phyloP scores from a whole-genome alignment of 805 yeast species.

The Kodamaea laetipori region DNA sequence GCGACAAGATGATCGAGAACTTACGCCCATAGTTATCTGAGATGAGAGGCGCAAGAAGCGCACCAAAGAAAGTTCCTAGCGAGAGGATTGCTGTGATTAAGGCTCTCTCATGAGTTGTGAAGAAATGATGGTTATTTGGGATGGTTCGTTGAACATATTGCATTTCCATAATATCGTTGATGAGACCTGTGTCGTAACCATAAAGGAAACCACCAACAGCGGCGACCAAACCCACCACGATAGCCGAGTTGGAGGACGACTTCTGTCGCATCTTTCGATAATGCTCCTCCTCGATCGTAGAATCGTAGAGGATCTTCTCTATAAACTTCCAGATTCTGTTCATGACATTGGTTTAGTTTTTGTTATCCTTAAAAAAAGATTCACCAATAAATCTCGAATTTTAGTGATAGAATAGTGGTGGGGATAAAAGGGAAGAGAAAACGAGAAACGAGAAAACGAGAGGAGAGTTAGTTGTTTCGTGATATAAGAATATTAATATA shows the following conservation, averaged over 20 bases:
- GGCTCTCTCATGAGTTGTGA: conserved; percentile 66
- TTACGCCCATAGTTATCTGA: conserved; percentile 78
- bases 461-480: too few relatives aligned
- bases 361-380: too few relatives aligned
- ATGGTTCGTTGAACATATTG: conserved; percentile 58
- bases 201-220: conserved; percentile 90
- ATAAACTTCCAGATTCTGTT: conserved; percentile 15
- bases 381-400: too few relatives aligned
- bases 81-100: conserved; percentile 78
- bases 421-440: too few relatives aligned
- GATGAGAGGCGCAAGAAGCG: conserved; percentile 50
- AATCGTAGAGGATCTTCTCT: conserved; percentile 35
- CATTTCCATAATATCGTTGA: conserved; percentile 81
- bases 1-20: conserved; percentile 59
- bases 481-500: too few relatives aligned
- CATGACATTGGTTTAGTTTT: conserved; percentile 1
- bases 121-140: conserved; percentile 48
- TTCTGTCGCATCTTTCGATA: conserved; percentile 42
- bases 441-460: too few relatives aligned
- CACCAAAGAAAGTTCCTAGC: conserved; percentile 77
- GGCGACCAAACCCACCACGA: conserved; percentile 75
- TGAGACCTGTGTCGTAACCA: conserved; percentile 88
- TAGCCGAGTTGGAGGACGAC: conserved; percentile 62
- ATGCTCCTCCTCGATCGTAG: conserved; percentile 39
- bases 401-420: too few relatives aligned